Evolutionary conservation across 208 protist species (phyloP), one percentile per base, ranked within the genome.

Genomic region (Zelonia costaricensis): DNA sequence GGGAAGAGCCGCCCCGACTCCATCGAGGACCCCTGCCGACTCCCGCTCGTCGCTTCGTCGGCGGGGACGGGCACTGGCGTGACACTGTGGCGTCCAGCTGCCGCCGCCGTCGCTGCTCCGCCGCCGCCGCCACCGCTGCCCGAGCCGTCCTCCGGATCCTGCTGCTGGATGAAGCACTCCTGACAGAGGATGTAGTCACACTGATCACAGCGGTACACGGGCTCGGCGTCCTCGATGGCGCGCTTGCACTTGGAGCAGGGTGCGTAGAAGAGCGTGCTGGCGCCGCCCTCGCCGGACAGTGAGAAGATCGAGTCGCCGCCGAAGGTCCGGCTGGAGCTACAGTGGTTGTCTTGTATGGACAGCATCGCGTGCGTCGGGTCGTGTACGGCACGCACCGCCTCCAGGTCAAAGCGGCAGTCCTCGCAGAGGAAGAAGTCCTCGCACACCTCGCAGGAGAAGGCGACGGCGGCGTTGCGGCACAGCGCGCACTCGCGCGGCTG

Each of bases 221-320:
- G 35, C 46, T 94, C 88, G 3, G 51, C 62, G 67, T 94, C 88
- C 33, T 78, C 70, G 46, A 94, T 92, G 28, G 62, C 54, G 20
- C 80, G 75, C 3, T 44, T 39, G 51, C 88, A 94, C 22, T 62
- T 31, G 27, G 44, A 61, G 67, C 88, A 94, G 4, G 88, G 88
- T 35, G 82, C 62, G 67, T 90, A 92, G 46, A 94, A 89, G n/a
- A 94, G 54, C 18, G 68, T 82, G 63, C 76, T 92, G 18, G 58
- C 48, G 1, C 61, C 74, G 28, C 73, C 73, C 12, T 86, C 75
- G 15, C 60, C 70, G 8, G 53, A 72, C 7, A 78, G 27, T 0
- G 59, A 62, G 46, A 61, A 80, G 51, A 69, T 62, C 20, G 65
- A 79, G 61, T 58, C 65, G 15, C 62, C 77, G 15, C 74, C 70